Evolutionary conservation across 768 basidiomycete genomes (phyloP).

Genomic region (Tubosaeta brunneosetosa): DNA sequence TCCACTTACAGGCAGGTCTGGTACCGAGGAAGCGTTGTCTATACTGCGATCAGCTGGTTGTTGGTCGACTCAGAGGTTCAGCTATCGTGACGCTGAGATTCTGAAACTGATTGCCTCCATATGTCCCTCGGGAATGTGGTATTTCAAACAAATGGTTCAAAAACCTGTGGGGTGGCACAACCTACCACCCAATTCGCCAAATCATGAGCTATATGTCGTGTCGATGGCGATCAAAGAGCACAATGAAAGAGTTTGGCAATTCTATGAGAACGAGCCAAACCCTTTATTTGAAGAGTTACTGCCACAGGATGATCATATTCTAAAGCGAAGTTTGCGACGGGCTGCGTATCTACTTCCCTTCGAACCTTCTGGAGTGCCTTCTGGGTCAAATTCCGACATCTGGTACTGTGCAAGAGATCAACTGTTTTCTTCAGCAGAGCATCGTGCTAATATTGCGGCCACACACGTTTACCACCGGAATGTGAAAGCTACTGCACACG

Average conservation of each 20-base stretch:
- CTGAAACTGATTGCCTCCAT: conserved; percentile 32
- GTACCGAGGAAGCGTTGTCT: conserved; percentile 27
- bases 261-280: not conserved
- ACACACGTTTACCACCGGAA: conserved; percentile 1
- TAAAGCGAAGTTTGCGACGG: conserved; percentile 11
- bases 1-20: conserved; percentile 33
- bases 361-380: not conserved
- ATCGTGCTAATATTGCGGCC: conserved; percentile 8
- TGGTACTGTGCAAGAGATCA: conserved; percentile 2
- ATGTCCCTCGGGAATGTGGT: conserved; percentile 31
- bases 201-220: conserved; percentile 19
- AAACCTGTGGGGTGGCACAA: conserved; percentile 25
- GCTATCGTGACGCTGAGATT: conserved; percentile 22
- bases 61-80: conserved; percentile 35
- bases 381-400: not conserved
- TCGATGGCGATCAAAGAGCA: conserved; percentile 27
- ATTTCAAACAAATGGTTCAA: conserved; percentile 38
- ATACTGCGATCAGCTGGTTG: conserved; percentile 35
- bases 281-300: conserved; percentile 2
- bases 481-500: not conserved
- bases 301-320: not conserved
- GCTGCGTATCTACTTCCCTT: not conserved
- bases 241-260: conserved; percentile 9
- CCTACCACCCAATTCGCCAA: conserved; percentile 24
- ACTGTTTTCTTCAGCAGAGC: not conserved